Evolutionary conservation across 805 yeast genomes (phyloP).

Genomic region (Yamadazyma akitaensis): DNA sequence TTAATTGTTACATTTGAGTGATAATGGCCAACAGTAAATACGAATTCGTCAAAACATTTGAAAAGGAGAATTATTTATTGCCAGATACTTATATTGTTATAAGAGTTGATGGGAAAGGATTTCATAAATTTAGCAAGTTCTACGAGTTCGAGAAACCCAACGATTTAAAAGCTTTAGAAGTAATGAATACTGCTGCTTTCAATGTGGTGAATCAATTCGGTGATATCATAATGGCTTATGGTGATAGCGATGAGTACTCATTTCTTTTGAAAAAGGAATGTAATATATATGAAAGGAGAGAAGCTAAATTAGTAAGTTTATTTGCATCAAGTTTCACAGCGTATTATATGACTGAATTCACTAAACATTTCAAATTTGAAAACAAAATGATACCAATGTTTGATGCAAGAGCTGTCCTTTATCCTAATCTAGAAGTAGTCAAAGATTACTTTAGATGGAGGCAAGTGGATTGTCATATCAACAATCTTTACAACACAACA

Average conservation of each 20-base stretch:
- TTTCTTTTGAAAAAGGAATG: slow-evolving; percentile 67
- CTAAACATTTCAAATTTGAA: slow-evolving; percentile 47
- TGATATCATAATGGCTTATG: slow-evolving; percentile 80
- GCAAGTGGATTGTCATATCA: slow-evolving; percentile 94
- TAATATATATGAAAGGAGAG: slow-evolving; percentile 77
- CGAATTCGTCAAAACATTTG: slow-evolving; percentile 84
- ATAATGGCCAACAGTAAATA: slow-evolving; percentile 80
- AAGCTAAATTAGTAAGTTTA: slow-evolving; percentile 73
- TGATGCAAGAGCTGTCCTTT: slow-evolving; percentile 85
- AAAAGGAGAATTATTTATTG: slow-evolving; percentile 64
- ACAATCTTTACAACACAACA: slow-evolving; percentile 87
- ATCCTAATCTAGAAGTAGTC: slow-evolving; percentile 60
- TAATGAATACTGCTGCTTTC: slow-evolving; percentile 81
- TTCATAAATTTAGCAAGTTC: slow-evolving; percentile 74
- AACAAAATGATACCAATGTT: slow-evolving; percentile 71
- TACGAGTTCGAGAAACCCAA: slow-evolving; percentile 87
- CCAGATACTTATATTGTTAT: slow-evolving; percentile 82
- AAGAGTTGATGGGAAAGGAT: slow-evolving; percentile 90
- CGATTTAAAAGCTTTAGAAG: slow-evolving; percentile 67
- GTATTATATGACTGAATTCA: slow-evolving; percentile 70
- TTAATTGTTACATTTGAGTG: background rate
- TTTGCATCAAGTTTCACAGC: slow-evolving; percentile 82
- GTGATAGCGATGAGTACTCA: slow-evolving; percentile 94
- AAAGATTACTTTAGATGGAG: slow-evolving; percentile 92
- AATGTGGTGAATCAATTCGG: slow-evolving; percentile 60